These are phyloP conservation scores for Pseudoturritis turrita DNA, from an alignment of 345 rosid genomes.

Conservation along the genomic window DNA sequence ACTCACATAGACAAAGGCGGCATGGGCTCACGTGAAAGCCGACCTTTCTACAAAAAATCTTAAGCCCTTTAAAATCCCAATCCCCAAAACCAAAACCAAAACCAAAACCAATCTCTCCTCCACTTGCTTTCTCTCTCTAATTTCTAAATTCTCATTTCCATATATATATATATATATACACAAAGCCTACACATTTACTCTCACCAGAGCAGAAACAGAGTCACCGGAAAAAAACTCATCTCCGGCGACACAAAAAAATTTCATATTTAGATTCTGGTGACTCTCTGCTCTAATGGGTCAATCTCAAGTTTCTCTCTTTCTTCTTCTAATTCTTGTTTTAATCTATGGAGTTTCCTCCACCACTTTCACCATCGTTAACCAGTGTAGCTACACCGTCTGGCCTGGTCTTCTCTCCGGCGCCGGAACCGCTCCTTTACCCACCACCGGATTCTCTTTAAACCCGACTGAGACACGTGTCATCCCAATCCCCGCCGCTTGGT, in stretches of 20 bases:
- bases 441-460: slow-evolving; percentile 54
- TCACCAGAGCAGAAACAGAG: slow-evolving; percentile 22
- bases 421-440: slow-evolving; percentile 46
- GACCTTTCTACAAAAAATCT: slow-evolving; percentile 21
- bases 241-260: neutral
- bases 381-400: slow-evolving; percentile 60
- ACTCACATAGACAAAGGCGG: slow-evolving; percentile 28
- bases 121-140: neutral
- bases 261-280: slow-evolving; percentile 14
- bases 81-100: neutral
- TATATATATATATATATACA: slow-evolving; percentile 3
- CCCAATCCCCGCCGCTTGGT: slow-evolving; percentile 47
- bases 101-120: neutral
- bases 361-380: slow-evolving; percentile 48
- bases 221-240: slow-evolving; percentile 11
- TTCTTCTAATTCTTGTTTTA: neutral
- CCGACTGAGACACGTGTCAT: slow-evolving; percentile 37
- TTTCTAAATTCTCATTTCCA: neutral
- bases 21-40: slow-evolving; percentile 31
- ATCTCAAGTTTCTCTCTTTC: slow-evolving; percentile 13
- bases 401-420: slow-evolving; percentile 64
- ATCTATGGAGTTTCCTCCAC: slow-evolving; percentile 21
- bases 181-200: neutral
- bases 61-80: slow-evolving; percentile 13
- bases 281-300: slow-evolving; percentile 33